Base-by-base conservation (phyloP, 1,284 basidiomycete genomes). In the Melampsora occidentalis region DNA sequence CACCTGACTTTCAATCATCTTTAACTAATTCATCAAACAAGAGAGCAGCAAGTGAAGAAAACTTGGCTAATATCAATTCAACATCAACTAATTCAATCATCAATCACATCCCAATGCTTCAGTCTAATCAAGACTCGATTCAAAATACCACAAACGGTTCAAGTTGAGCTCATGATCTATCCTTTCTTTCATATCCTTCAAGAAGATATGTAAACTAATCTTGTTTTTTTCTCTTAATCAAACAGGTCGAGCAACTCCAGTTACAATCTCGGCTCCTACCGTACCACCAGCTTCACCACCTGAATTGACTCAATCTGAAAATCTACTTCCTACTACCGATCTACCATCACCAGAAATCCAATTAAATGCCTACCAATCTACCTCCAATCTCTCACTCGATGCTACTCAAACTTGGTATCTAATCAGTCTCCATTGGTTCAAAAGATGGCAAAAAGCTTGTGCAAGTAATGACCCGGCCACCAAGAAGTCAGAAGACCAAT, bases 371-470 rank as follows among this genome's bases (percentile, higher is more conserved):
- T 67, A 57, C 25, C 31, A 42, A 22, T 20, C 49, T 28, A 46
- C 31, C 20, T n/a, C 42, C 31, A 35, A 51, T 12, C 65, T 22
- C 0, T 42, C 63, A 3, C 51, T 67, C 22, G 14, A n/a, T 22
- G 67, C n/a, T 14, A 6, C 9, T n/a, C 66, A 76, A n/a, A 76
- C 73, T 33, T 76, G 73, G 73, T 69, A 33, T 39, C 57, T 76
- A 25, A 69, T 76, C 57, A 64, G 59, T 46, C 65, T 62, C 25
- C 31, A 48, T 31, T 76, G 73, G 73, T 76, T 68, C 33, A 49
- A 49, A 28, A 2, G 10, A n/a, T 76, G 73, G 73, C 39, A 63
- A 57, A 20, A 3, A 28, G 20, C 59, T 22, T 53, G 25, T 35
- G 42, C 42, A 46, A 16, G 10, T 14, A 3, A 46, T 46, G 10